Percentiles rank a stretch among this genome's conserved stretches.
Evolutionary conservation across 768 basidiomycete genomes (phyloP).

Genomic region (Mycena vulgaris): DNA sequence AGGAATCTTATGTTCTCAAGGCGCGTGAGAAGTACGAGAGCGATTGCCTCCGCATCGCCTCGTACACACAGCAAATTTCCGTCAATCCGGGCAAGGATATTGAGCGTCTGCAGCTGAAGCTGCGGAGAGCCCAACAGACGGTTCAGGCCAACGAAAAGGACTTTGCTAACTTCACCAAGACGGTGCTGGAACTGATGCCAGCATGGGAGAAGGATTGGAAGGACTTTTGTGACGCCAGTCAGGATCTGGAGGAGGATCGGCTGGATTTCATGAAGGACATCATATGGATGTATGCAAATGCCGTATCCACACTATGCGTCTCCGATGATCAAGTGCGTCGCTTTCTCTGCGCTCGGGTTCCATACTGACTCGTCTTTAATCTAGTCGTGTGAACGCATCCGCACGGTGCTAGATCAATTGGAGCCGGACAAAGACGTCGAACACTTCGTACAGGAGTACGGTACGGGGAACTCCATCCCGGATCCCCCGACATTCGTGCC

Average conservation of each 20-base stretch:
- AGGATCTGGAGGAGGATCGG: constrained; percentile 97
- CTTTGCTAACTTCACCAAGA: constrained; percentile 88
- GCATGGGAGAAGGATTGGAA: constrained; percentile 98
- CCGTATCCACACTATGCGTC: constrained; percentile 94
- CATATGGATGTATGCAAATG: constrained; percentile 96
- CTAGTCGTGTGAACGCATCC: constrained; percentile 93
- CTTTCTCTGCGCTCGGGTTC: constrained; percentile 3
- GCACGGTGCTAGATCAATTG: constrained; percentile 89
- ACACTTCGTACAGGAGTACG: constrained; percentile 90
- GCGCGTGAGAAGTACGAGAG: constrained; percentile 95
- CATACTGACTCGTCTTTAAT: constrained; percentile 14
- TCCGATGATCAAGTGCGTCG: constrained; percentile 90
- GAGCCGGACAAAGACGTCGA: constrained; percentile 93
- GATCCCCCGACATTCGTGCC: constrained; percentile 89
- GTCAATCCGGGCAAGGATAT: constrained; percentile 94
- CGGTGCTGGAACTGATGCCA: constrained; percentile 81
- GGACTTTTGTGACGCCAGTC: constrained; percentile 92
- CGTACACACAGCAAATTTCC: constrained; percentile 91
- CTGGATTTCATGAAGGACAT: constrained; percentile 96
- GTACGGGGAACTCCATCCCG: constrained; percentile 90
- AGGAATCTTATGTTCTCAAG: constrained; percentile 89
- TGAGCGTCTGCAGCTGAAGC: constrained; percentile 89
- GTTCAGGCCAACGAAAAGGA: constrained; percentile 94
- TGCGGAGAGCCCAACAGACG: constrained; percentile 91
- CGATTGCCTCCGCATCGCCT: constrained; percentile 94